Evolutionary conservation across 768 basidiomycete genomes (phyloP), one percentile per base, ranked within the genome.

Genomic region (Rhizopogon vulgaris): DNA sequence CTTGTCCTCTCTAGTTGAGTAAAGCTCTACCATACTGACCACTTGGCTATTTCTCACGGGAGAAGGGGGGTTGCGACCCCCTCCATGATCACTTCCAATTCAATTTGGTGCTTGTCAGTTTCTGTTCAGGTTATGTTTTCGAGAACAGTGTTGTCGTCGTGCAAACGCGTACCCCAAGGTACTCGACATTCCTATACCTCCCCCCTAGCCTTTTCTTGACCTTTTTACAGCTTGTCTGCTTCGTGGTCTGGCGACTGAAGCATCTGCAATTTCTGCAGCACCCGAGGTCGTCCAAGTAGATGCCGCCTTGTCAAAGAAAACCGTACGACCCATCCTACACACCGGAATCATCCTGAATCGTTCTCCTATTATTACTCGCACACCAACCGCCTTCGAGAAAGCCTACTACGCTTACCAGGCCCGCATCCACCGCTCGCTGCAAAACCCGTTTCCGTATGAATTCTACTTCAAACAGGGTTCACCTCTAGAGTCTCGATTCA

Each of bases 391-490:
- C 1, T 87, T 95, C 60, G 90, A 94, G 69, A 72, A 75, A 58
- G 83, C 90, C 11, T 94, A 88, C 69, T 85, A 89, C 68, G 75
- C 79, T 49, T 94, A 95, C 76, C 88, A 92, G 65, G 75, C 80
- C 8, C 84, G 90, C 39, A 80, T 97, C 63, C 80, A 84, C 61
- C 85, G 90, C 58, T 86, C 93, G 3, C 72, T 97, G 43, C 86
- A 87, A 65, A 90, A 91, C 59, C 94, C 94, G 1, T 85, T 92
- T 66, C 90, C 94, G 15, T 75, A 81, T 52, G 85, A 93, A 42
- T 92, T 95, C 70, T 97, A 94, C 73, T 95, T 95, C 78, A 93
- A 93, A 70, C 84, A 84, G 46, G 94, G 94, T 8, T 89, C 93
- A 0, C 75, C 90, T 14, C 78, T 94, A 28, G 87, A 94, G 66